phyloP scores from a whole-genome alignment of 129 eudicot species.

The Kitagawia praeruptora region DNA sequence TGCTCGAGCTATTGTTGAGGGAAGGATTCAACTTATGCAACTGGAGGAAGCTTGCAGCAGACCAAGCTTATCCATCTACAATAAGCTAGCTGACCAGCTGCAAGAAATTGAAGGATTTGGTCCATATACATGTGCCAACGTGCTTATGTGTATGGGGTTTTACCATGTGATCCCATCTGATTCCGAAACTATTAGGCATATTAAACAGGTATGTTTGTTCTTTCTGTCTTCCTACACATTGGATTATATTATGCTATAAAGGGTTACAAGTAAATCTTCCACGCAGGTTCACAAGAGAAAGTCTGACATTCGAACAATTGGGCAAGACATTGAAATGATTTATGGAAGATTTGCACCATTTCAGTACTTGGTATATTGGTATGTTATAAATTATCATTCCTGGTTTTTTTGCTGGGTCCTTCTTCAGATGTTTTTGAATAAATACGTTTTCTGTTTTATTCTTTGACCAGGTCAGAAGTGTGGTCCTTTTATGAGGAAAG shows the following conservation, averaged over 20 bases:
- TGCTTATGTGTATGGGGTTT: conserved; percentile 94
- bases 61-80: conserved; percentile 47
- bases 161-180: conserved; percentile 83
- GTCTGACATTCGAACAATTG: conserved; percentile 39
- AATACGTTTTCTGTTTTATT: conserved; percentile 5
- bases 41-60: conserved; percentile 45
- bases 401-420: not conserved
- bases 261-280: conserved; percentile 1
- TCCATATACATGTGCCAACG: conserved; percentile 78
- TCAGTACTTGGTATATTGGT: conserved; percentile 92
- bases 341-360: conserved; percentile 75
- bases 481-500: conserved; percentile 80
- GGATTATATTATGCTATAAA: not conserved
- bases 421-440: not conserved
- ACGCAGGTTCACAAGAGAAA: conserved; percentile 63
- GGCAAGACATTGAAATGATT: conserved; percentile 43
- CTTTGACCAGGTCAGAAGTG: conserved; percentile 63
- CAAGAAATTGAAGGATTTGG: conserved; percentile 74
- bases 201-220: conserved; percentile 53
- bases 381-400: conserved; percentile 4
- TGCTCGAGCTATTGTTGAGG: conserved; percentile 59
- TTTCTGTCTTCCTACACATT: not conserved
- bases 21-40: conserved; percentile 45
- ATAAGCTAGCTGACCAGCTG: conserved; percentile 48
- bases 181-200: conserved; percentile 88